These are phyloP conservation scores for Arthroderma sp. DNA, from an alignment of 2,329 filamentous ascomycete species.

Conservation along the genomic window DNA sequence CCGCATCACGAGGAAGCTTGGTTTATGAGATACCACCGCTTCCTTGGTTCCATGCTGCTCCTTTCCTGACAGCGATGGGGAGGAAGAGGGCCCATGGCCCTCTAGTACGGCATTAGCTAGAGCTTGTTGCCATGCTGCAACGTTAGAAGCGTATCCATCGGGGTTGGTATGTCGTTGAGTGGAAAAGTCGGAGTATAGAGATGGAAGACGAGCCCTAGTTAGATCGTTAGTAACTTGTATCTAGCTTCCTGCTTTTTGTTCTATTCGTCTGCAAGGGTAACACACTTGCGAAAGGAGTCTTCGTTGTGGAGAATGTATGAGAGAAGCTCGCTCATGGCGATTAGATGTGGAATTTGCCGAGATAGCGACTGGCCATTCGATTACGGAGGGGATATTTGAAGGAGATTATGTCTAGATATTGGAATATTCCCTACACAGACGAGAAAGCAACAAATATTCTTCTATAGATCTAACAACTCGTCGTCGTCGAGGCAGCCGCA, in stretches of 20 bases:
- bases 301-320: conserved; percentile 51
- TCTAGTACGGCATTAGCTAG: conserved; percentile 55
- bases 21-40: conserved; percentile 15
- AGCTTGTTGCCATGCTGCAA: conserved; percentile 63
- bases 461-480: no score
- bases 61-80: conserved; percentile 10
- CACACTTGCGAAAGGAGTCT: conserved; percentile 39
- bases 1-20: conserved; percentile 38
- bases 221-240: conserved; percentile 1
- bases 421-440: no score
- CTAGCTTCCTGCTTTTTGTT: background rate
- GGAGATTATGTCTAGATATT: no score
- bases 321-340: conserved; percentile 46
- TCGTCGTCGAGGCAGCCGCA: no score
- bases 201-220: conserved; percentile 49
- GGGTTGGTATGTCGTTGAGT: conserved; percentile 63
- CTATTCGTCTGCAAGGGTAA: background rate
- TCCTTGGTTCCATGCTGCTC: background rate
- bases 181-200: conserved; percentile 78
- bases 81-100: conserved; percentile 42
- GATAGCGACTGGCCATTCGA: no score
- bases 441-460: no score
- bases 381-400: no score
- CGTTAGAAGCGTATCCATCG: conserved; percentile 71
- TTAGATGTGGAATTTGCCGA: background rate